Base-by-base conservation (phyloP, 805 yeast species). In the Tetrapisispora pingtungensis region DNA sequence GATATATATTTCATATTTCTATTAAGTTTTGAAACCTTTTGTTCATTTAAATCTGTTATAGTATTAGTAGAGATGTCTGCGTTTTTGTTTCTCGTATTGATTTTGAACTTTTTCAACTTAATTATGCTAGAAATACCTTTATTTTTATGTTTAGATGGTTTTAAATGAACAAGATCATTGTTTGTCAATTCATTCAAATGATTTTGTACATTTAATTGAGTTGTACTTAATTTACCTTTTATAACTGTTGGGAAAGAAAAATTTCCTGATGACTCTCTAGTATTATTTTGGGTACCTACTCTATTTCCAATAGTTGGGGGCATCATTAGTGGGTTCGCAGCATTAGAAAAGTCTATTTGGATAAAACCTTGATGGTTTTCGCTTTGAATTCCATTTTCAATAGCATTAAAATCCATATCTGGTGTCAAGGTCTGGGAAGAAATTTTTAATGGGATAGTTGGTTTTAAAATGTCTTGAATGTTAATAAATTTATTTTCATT, bases 361-460 rank as follows among this genome's bases (percentile, higher is more conserved):
- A 28, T 5, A 12, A 22, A 15, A 12, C 10, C 12, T n/a, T 22
- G 15, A 32, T n/a, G 14, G 8, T 7, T 13, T 24, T 33, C 7
- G n/a, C 28, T 30, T 18, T 34, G 34, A 4, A 2, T 13, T 36
- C 17, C 39, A 32, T 13, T 32, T 10, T 3, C 10, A 14, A 31
- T 24, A 15, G 30, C 24, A 14, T 17, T 12, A 14, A 49, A 40
- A 15, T 57, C 65, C 49, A 55, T 47, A 22, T 54, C 57, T 14
- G 67, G 61, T 1, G 63, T 61, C 18, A 64, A 36, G 0, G 68
- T 64, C 42, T 62, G 66, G 2, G 63, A 53, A 1, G 67, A 62
- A 39, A 54, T 50, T 43, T 64, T 64, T 41, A 59, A 38, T 5
- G 58, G 54, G 3, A 62, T 48, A 28, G 47, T 54, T 41, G 48